phyloP scores from a whole-genome alignment of 1,139 yeast genomes.

The Neolecta irregularis region DNA sequence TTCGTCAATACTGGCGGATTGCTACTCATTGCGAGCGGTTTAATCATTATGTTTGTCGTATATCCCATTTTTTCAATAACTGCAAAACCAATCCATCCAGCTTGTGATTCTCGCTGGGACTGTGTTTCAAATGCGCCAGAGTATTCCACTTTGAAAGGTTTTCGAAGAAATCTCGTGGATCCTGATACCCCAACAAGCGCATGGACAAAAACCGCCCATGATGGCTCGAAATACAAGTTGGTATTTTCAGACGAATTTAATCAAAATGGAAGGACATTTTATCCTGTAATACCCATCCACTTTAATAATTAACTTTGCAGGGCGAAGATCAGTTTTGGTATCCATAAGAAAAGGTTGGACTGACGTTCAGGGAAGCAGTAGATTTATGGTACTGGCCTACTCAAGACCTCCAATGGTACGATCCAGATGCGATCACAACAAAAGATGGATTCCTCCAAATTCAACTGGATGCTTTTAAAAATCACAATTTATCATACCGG shows the following conservation, averaged over 20 bases:
- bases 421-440: constrained; percentile 66
- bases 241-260: constrained; percentile 77
- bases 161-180: constrained; percentile 50
- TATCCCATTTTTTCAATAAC: constrained; percentile 13
- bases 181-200: constrained; percentile 62
- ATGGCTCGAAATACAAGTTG: constrained; percentile 52
- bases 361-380: constrained; percentile 33
- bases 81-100: constrained; percentile 7
- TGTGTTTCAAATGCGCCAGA: constrained; percentile 22
- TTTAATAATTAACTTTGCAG: no score
- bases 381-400: constrained; percentile 72
- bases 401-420: constrained; percentile 73
- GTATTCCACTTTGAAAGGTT: constrained; percentile 36
- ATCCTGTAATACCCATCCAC: no score
- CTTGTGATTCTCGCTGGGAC: constrained; percentile 3
- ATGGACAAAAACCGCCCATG: constrained; percentile 29
- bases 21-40: constrained; percentile 8
- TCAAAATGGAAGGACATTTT: constrained; percentile 68
- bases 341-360: background rate
- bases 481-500: constrained; percentile 57
- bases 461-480: constrained; percentile 58
- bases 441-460: constrained; percentile 47
- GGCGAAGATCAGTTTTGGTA: constrained; percentile 73
- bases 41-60: constrained; percentile 10
- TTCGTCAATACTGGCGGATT: constrained; percentile 11